Evolutionary conservation across 371 early-diverging fungal genomes (phyloP).

Genomic region (Quaeritorhiza haematococci): DNA sequence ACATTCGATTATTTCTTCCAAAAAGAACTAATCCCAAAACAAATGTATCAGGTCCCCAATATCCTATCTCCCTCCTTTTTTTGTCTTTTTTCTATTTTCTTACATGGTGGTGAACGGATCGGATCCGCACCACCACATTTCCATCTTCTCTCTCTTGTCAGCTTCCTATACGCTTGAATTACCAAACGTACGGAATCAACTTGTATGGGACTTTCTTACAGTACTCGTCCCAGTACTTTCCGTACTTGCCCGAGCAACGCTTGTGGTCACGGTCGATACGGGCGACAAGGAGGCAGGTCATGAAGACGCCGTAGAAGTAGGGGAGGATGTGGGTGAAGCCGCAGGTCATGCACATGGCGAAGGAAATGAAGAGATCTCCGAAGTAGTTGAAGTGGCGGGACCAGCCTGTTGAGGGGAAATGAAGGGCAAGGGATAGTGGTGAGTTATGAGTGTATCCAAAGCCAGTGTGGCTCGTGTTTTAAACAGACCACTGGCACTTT

Average conservation of each 20-base stretch:
- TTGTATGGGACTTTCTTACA: conserved; percentile 56
- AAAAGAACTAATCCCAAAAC: no score
- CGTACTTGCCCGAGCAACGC: conserved; percentile 68
- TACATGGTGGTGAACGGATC: no score
- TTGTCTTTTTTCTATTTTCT: no score
- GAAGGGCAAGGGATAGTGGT: not conserved
- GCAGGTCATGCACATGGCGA: conserved; percentile 66
- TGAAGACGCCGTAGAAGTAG: conserved; percentile 71
- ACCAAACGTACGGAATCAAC: conserved; percentile 44
- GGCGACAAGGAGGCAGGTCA: conserved; percentile 59
- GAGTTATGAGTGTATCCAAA: not conserved
- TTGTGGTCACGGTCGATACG: conserved; percentile 62
- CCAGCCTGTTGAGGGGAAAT: conserved; percentile 27
- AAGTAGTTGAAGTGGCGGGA: conserved; percentile 79
- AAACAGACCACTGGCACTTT: conserved; percentile 4
- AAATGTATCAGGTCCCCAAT: no score
- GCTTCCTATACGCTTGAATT: conserved; percentile 8
- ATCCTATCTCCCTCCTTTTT: no score
- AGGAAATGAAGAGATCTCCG: conserved; percentile 63
- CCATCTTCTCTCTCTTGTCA: not conserved
- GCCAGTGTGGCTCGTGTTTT: no score
- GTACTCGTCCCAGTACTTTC: conserved; percentile 71
- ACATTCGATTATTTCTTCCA: no score
- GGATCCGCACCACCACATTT: not conserved
- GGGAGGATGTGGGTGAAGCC: conserved; percentile 54